phyloP scores from a whole-genome alignment of 371 early-diverging fungal genomes.

The Mortierella sp. region DNA sequence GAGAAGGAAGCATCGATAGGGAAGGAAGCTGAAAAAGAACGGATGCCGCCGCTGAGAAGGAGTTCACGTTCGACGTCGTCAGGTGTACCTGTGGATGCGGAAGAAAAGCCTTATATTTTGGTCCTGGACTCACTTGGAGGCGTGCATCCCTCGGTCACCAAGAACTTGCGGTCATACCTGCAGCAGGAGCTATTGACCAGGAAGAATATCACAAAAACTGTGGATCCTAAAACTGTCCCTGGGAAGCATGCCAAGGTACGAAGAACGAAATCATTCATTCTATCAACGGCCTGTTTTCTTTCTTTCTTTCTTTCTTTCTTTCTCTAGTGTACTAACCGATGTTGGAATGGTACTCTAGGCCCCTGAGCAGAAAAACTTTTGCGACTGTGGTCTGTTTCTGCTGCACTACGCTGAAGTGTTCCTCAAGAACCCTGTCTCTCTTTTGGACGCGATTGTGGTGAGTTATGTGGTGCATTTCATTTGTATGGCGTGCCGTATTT shows the following conservation, averaged over 20 bases:
- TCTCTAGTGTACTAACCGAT: background rate
- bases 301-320: background rate
- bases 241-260: conserved; percentile 54
- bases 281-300: too few relatives aligned
- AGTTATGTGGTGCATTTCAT: too few relatives aligned
- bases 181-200: conserved; percentile 45
- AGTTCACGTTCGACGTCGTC: conserved; percentile 6
- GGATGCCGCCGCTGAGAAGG: conserved; percentile 1
- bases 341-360: conserved; percentile 9
- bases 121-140: conserved; percentile 68
- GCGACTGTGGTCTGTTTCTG: conserved; percentile 75
- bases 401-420: conserved; percentile 67
- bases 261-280: background rate
- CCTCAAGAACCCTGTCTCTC: conserved; percentile 50
- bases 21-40: background rate
- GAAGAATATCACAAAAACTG: conserved; percentile 28
- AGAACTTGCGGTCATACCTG: conserved; percentile 56
- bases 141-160: conserved; percentile 54
- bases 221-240: conserved; percentile 10
- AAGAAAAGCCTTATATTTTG: conserved; percentile 44
- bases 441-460: conserved; percentile 50
- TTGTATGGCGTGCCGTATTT: too few relatives aligned
- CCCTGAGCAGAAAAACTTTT: conserved; percentile 68
- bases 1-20: background rate
- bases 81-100: conserved; percentile 16